Evolutionary conservation across 1,284 basidiomycete genomes (phyloP), one percentile per base, ranked within the genome.

Genomic region (Trametes sp.): DNA sequence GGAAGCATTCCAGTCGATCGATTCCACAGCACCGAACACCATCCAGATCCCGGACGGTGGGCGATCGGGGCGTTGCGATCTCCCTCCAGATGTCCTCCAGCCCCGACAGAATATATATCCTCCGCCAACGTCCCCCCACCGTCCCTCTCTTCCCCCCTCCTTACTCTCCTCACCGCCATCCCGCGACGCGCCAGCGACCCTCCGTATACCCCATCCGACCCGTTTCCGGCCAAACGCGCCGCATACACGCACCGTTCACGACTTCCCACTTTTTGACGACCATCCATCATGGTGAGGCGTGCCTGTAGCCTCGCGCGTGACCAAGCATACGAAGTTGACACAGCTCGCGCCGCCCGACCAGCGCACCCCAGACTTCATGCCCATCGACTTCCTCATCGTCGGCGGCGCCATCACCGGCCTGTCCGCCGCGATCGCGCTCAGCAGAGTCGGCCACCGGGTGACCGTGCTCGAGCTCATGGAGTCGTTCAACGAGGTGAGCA

Each of bases 351-450:
- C 24, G 1, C 26, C 26, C 16, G 45, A 16, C 4, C 59, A 63
- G 57, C 57, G 53, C 16, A 50, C 42, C 9, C 57, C 68, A 11
- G 64, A 65, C 31, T 57, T 70, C 28, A 54, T 74, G 4, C 65
- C 62, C 5, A 67, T 77, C 42, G 70, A 75, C 29, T 74, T 77
- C 59, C 36, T 76, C 50, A 60, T 77, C 57, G 52, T 77, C 51
- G 76, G 76, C 24, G 72, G 73, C 21, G 71, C 74, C 41, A 63
- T 74, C 35, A 59, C 72, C 13, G 75, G 75, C 33, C 71, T 77
- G 44, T 67, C 72, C 24, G 57, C 71, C 6, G 75, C 75, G 1
- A 69, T 75, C 33, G 66, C 72, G 1, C 72, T 77, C 52, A 58
- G 66, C 16, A 61, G 71, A 21, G 70, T 68, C 0, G 76, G 76